phyloP scores from a whole-genome alignment of 2,329 filamentous ascomycete species.

The Drechslerella coelobrocha region DNA sequence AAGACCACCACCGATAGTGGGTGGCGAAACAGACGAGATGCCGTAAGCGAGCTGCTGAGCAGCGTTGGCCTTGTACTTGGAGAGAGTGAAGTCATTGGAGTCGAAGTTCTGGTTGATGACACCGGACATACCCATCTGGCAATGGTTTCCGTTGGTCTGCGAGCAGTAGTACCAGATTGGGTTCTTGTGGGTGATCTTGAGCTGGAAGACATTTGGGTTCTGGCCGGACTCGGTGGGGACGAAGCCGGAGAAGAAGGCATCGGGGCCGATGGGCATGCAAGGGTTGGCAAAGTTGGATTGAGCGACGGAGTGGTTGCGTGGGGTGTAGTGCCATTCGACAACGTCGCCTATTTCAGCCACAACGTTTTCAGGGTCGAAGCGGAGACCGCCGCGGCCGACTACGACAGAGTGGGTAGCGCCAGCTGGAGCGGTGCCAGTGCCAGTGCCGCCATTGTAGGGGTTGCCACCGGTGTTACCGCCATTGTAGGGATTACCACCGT shows the following conservation, averaged over 20 bases:
- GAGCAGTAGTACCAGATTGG: conserved; percentile 65
- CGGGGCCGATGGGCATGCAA: conserved; percentile 57
- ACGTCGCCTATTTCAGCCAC: conserved; percentile 62
- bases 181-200: conserved; percentile 60
- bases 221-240: conserved; percentile 57
- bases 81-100: conserved; percentile 38
- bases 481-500: too few relatives aligned
- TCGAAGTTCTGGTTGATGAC: conserved; percentile 61
- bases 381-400: conserved; percentile 56
- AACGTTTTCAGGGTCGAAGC: conserved; percentile 64
- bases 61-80: conserved; percentile 27
- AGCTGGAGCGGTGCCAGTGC: conserved; percentile 12
- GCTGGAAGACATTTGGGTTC: conserved; percentile 59
- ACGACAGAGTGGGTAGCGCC: conserved; percentile 46
- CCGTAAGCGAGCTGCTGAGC: background rate
- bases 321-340: conserved; percentile 66
- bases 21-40: conserved; percentile 17
- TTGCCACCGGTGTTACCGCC: too few relatives aligned
- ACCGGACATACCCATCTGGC: conserved; percentile 63
- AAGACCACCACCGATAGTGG: conserved; percentile 13
- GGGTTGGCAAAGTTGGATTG: conserved; percentile 60
- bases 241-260: conserved; percentile 61
- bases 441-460: too few relatives aligned
- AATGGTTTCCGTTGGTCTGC: conserved; percentile 60
- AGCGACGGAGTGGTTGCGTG: conserved; percentile 63